Percentiles rank a stretch among this genome's conserved stretches.
phyloP scores from a whole-genome alignment of 768 basidiomycete species.

The Strobilomyces echinocephalus region DNA sequence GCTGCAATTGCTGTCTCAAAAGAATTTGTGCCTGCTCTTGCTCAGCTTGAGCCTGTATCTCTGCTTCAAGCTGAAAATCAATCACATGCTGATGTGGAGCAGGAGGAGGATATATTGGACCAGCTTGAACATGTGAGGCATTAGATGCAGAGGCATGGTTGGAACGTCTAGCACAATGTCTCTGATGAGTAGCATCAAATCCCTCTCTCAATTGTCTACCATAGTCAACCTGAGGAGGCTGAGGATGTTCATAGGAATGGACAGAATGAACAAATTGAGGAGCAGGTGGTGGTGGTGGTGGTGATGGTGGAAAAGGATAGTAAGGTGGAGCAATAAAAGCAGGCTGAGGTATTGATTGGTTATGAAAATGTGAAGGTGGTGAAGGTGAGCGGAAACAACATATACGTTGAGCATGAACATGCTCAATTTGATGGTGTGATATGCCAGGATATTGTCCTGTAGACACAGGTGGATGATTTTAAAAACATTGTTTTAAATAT shows the following conservation, averaged over 20 bases:
- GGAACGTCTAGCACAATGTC: neutral
- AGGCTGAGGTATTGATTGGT: no score
- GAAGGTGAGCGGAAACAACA: neutral
- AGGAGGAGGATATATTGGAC: neutral
- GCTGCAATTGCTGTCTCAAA: no score
- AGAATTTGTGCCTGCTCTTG: no score
- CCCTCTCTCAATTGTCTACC: neutral
- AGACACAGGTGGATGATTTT: constrained; percentile 3
- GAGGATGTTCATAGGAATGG: neutral
- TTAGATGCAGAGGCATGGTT: no score
- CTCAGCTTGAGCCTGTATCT: no score
- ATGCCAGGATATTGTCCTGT: constrained; percentile 1
- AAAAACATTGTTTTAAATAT: neutral
- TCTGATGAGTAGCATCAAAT: neutral
- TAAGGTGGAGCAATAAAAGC: no score
- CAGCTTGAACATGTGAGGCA: no score
- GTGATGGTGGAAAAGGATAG: no score
- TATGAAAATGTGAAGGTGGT: neutral
- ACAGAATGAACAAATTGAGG: no score
- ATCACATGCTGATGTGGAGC: no score
- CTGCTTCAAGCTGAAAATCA: no score
- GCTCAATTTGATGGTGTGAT: constrained; percentile 2
- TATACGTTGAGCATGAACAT: neutral
- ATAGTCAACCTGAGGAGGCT: neutral
- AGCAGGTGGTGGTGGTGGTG: no score